Conservation (phyloP, 192 early-diverging fungal genomes). For the Entomortierella parvispora region DNA sequence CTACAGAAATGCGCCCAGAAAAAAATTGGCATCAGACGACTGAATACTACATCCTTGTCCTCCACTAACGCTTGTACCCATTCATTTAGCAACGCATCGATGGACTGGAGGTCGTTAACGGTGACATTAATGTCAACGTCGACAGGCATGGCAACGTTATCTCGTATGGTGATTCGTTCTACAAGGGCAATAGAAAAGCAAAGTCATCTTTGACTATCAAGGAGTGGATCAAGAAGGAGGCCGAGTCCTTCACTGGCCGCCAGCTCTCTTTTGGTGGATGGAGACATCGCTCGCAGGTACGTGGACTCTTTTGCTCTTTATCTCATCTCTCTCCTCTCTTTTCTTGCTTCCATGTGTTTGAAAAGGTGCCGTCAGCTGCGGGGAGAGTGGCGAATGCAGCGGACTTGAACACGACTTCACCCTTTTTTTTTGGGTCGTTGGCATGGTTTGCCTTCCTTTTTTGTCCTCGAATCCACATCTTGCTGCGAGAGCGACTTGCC, state of each 20-base stretch:
- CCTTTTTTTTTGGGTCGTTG: too few species aligned
- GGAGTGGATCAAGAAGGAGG: slow-evolving; percentile 56
- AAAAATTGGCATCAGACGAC: too few species aligned
- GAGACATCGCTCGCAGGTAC: slow-evolving; percentile 42
- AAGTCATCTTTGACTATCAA: slow-evolving; percentile 58
- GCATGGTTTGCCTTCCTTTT: too few species aligned
- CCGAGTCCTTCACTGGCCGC: slow-evolving; percentile 35
- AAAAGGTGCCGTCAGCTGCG: background rate
- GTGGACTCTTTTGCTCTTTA: background rate
- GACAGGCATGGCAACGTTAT: slow-evolving; percentile 71
- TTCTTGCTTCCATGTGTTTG: too few species aligned
- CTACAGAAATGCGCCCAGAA: too few species aligned
- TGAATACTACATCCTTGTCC: too few species aligned
- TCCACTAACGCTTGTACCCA: too few species aligned
- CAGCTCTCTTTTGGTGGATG: slow-evolving; percentile 39
- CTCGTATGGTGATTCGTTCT: slow-evolving; percentile 82
- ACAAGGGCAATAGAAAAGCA: slow-evolving; percentile 21
- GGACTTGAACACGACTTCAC: too few species aligned
- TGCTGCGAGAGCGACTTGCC: too few species aligned
- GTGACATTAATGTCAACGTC: slow-evolving; percentile 87
- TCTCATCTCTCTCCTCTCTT: background rate
- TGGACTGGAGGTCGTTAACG: slow-evolving; percentile 81
- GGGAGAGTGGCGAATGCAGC: background rate
- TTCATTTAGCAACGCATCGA: slow-evolving; percentile 67
- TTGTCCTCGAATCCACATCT: too few species aligned